These are phyloP conservation scores for Volvox africanus DNA, from an alignment of 139 green algal genomes.

Conservation along the genomic window DNA sequence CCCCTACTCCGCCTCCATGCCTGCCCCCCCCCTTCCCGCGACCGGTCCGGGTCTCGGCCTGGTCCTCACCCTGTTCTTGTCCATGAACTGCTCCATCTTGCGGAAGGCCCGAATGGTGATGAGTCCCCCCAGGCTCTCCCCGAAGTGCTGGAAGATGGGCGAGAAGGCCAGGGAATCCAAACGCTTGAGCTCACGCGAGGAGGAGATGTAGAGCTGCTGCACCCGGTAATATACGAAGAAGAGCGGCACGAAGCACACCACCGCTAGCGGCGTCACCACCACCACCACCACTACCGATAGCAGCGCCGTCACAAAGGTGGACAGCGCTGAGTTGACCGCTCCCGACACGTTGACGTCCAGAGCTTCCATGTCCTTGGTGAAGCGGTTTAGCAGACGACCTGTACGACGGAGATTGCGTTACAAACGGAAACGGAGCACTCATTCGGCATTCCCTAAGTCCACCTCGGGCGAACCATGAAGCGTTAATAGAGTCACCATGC, in stretches of 20 bases:
- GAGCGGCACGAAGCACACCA: slow-evolving; percentile 76
- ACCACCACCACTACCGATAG: slow-evolving; percentile 78
- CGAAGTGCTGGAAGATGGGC: slow-evolving; percentile 87
- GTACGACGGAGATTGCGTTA: background rate
- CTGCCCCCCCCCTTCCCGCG: background rate
- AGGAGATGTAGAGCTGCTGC: slow-evolving; percentile 83
- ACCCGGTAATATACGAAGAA: slow-evolving; percentile 69
- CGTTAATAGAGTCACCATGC: too few species aligned
- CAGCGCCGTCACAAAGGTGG: slow-evolving; percentile 55
- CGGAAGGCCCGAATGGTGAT: slow-evolving; percentile 88
- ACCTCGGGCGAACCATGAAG: too few species aligned
- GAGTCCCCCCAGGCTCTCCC: slow-evolving; percentile 81
- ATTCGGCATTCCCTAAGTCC: too few species aligned
- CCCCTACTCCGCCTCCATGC: background rate
- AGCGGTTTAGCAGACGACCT: slow-evolving; percentile 88
- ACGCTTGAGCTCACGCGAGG: slow-evolving; percentile 88
- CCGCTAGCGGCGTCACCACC: slow-evolving; percentile 69
- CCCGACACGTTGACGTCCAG: slow-evolving; percentile 72
- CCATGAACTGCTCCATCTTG: slow-evolving; percentile 68
- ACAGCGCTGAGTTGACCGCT: slow-evolving; percentile 59
- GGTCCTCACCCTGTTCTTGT: slow-evolving; percentile 45
- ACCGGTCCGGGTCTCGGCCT: background rate
- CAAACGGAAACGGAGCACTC: too few species aligned
- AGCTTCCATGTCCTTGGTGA: slow-evolving; percentile 88
- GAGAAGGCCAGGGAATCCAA: slow-evolving; percentile 85